Base-by-base conservation (phyloP, 2,329 filamentous ascomycete genomes). In the Didymella segeticola region DNA sequence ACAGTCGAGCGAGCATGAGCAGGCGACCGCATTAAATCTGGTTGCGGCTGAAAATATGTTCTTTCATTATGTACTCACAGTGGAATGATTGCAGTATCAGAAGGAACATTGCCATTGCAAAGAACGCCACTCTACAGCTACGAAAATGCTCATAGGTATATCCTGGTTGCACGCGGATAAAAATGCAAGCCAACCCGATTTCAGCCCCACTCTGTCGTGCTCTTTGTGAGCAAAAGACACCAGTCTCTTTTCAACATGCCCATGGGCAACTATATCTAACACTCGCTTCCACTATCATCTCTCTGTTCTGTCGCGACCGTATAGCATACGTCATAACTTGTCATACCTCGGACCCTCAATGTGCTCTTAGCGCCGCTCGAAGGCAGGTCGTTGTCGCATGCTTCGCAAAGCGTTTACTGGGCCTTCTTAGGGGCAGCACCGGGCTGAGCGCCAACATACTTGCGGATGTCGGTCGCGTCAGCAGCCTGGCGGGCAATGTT, bases 381-480 rank as follows among this genome's bases (percentile, higher is more conserved):
- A 65, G 57, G 58, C 29, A 60, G 60, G 54, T 52, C 52, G 25
- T 61, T 58, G 48, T 58, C 53, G 43, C 41, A 53, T 36, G 42
- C 29, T 31, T 25, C 30, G n/a, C 14, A 12, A 51, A 43, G 57
- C 58, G 57, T 51, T 64, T 71, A 71, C 68, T 83, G 81, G 12
- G 85, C 81, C 82, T 89, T 89, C 83, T 89, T 89, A 71, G 86
- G 78, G 58, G 76, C 82, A 30, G 82, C 79, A 33, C 80, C 78
- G 27, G 69, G 72, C 64, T 73, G 70, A 52, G 83, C 84, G 61
- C 81, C 81, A 59, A 86, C 75, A 78, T 93, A 95, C 75, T 86
- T 88, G 78, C 83, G 85, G 66, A 92, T 70, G 70, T 97, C 91
- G 33, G 93, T 96, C 49, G 83, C 83, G 66, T 91, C 87, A 73